Evolutionary conservation across 2,329 filamentous ascomycete genomes (phyloP).

Genomic region (Rutstroemia sp.): DNA sequence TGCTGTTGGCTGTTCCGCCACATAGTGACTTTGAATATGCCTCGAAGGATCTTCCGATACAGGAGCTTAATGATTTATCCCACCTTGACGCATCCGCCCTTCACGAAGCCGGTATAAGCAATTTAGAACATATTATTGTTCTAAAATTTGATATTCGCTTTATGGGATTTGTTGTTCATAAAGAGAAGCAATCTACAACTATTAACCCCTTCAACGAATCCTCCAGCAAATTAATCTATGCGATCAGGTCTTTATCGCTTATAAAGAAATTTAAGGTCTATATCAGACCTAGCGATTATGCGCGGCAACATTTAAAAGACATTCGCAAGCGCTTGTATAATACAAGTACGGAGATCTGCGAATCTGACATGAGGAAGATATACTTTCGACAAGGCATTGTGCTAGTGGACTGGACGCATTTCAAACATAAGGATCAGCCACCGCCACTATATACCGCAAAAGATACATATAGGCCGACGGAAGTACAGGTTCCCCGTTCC

Average conservation of each 20-base stretch:
- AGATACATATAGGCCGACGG: background rate
- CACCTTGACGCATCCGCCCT: background rate
- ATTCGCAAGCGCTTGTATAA: background rate
- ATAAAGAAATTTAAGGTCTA: background rate
- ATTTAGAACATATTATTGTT: background rate
- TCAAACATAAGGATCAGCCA: background rate
- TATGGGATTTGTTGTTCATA: background rate
- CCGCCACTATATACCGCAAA: background rate
- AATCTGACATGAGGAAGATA: background rate
- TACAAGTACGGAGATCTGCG: background rate
- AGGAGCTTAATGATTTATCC: background rate
- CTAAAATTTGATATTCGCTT: background rate
- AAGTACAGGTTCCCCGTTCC: background rate
- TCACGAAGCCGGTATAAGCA: background rate
- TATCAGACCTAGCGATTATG: background rate
- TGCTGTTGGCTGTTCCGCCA: background rate
- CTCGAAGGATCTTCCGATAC: background rate
- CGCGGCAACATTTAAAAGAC: background rate
- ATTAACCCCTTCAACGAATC: background rate
- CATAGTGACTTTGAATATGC: background rate
- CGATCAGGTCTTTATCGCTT: background rate
- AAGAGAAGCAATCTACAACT: background rate
- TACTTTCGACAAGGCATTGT: background rate
- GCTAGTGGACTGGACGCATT: background rate
- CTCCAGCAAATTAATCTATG: background rate